A percentile compares a stretch with the other conserved stretches of the same genome.
phyloP scores from a whole-genome alignment of 2,329 filamentous ascomycete species.

The Sporothrix dimorphospora region DNA sequence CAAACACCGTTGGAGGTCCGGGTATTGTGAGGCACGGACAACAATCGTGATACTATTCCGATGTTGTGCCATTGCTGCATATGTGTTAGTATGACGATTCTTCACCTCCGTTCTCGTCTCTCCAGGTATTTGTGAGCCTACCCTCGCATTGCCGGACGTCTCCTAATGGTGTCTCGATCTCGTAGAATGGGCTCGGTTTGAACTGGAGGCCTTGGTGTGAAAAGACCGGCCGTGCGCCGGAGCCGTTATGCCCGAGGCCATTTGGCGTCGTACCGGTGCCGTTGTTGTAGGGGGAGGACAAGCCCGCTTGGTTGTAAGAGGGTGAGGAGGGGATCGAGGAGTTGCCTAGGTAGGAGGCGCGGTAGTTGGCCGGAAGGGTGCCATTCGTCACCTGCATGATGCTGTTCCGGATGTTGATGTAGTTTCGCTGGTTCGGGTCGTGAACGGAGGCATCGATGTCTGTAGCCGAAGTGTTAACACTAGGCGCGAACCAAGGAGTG shows the following conservation, averaged over 20 bases:
- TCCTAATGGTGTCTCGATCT: slow-evolving; percentile 67
- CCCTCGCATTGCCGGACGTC: slow-evolving; percentile 71
- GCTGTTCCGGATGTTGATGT: slow-evolving; percentile 22
- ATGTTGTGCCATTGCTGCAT: slow-evolving; percentile 59
- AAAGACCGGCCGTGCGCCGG: background rate
- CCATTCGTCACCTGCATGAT: slow-evolving; percentile 23
- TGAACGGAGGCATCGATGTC: slow-evolving; percentile 31
- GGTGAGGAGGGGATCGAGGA: slow-evolving; percentile 29
- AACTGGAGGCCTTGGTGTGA: slow-evolving; percentile 42
- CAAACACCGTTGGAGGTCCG: slow-evolving; percentile 58
- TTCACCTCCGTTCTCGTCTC: background rate
- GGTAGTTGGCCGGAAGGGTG: slow-evolving; percentile 8
- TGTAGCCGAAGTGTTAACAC: slow-evolving; percentile 12
- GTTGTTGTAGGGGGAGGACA: slow-evolving; percentile 28
- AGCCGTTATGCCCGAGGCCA: background rate
- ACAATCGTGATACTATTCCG: slow-evolving; percentile 52
- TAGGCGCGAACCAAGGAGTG: background rate
- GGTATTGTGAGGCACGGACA: slow-evolving; percentile 55
- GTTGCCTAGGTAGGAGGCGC: background rate
- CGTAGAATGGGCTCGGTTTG: slow-evolving; percentile 86
- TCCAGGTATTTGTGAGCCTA: slow-evolving; percentile 49
- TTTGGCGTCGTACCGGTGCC: background rate
- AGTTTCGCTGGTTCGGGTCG: slow-evolving; percentile 30
- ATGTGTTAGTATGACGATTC: background rate
- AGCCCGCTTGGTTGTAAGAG: background rate